Base-by-base conservation (phyloP, 148 eudicot species). In the Cornus kousa region DNA sequence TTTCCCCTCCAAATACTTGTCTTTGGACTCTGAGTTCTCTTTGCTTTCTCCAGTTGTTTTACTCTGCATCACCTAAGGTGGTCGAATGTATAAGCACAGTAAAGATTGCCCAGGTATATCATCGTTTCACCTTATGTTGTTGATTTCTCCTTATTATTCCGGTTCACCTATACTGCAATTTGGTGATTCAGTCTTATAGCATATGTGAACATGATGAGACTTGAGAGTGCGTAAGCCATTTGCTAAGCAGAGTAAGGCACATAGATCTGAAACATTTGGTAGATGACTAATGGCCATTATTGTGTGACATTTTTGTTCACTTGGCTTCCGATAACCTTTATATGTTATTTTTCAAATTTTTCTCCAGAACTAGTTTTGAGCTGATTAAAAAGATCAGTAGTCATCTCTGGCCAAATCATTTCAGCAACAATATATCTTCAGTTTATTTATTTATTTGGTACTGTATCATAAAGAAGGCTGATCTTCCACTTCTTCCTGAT, bases 91-190 rank as follows among this genome's bases (percentile, higher is more conserved):
- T 95, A 43, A 79, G 79, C 60, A 86, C 87, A 53, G 82, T 93
- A 28, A 93, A 95, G 87, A 95, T 95, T 76, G 93, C 86, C 55
- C 99, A 95, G 97, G 99, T 90, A 80, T 46, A 78, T 77, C 35
- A 22, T n/a, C 17, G 24, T 68, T 74, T 31, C 67, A 23, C 19
- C 20, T 46, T 80, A 10, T 69, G 19, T 16, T 20, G 20, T 28
- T 75, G 13, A 43, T 35, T 35, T 35, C 37, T 35, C 37, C 10
- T 43, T 7, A 40, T 39, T 71, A 28, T 28, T 28, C 28, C 28
- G 28, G 28, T 28, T 28, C 28, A 28, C 28, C 28, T 28, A 28
- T 20, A 2, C 37, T 35, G 39, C 19, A 11, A 8, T 20, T 43
- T 43, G 48, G 48, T 35, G 48, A 6, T 43, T 43, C 10, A 6